These are phyloP conservation scores for Porogramme epimiltina DNA, from an alignment of 1,284 basidiomycete genomes.

Conservation along the genomic window DNA sequence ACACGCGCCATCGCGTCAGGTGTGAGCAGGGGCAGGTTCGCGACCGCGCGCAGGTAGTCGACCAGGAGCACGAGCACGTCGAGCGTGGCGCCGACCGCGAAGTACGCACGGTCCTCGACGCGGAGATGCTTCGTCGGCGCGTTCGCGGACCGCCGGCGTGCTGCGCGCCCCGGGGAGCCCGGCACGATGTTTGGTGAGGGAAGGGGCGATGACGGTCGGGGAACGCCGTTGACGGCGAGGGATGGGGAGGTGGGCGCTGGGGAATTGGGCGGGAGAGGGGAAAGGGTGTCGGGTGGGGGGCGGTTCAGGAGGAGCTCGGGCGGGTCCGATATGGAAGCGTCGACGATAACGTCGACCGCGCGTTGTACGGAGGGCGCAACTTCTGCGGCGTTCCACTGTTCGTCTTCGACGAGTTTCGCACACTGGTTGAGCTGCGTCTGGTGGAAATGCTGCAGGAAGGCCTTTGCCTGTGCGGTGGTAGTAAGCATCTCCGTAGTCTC, in stretches of 20 bases:
- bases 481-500: too few species aligned
- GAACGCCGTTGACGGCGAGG: constrained; percentile 24
- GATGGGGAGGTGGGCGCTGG: constrained; percentile 26
- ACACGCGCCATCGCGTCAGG: constrained; percentile 93
- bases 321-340: constrained; percentile 83
- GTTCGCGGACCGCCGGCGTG: constrained; percentile 33
- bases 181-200: constrained; percentile 28
- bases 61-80: constrained; percentile 76
- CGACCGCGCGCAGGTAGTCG: constrained; percentile 88
- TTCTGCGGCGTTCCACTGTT: constrained; percentile 85
- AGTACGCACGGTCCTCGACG: constrained; percentile 85
- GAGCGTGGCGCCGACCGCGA: constrained; percentile 85
- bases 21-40: constrained; percentile 87
- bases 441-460: constrained; percentile 87
- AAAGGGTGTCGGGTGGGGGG: constrained; percentile 28
- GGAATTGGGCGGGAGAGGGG: constrained; percentile 21
- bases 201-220: constrained; percentile 30
- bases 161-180: constrained; percentile 19
- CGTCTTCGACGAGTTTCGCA: constrained; percentile 90
- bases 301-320: constrained; percentile 52
- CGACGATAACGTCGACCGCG: constrained; percentile 74
- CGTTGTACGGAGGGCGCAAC: constrained; percentile 69
- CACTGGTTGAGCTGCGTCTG: constrained; percentile 79
- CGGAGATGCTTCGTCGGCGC: constrained; percentile 69
- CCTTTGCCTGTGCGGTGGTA: constrained; percentile 64